Evolutionary conservation across 768 basidiomycete genomes (phyloP), one percentile per base, ranked within the genome.

Genomic region (Lepiota subincarnata): DNA sequence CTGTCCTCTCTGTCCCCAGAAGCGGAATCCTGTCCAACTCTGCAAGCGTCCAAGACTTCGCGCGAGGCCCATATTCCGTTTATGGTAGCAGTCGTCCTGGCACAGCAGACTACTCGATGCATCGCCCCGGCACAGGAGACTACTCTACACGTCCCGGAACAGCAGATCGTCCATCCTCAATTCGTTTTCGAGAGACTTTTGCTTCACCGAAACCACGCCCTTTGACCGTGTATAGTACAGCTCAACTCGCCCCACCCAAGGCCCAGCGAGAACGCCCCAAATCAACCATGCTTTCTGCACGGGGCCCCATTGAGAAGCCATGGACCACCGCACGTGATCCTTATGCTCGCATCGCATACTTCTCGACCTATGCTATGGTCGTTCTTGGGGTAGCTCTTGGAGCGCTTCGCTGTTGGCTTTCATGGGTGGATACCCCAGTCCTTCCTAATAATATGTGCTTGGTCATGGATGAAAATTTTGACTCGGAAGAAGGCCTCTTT

Each of bases 381-480:
- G 64, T 86, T 46, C 57, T 89, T 16, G 89, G 87, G 20, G 51
- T 87, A 51, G 74, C 66, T 10, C 75, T 65, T 6, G 77, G 82
- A 8, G 82, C 69, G 1, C 20, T 81, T 6, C 74, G 81, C 8
- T 81, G 80, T 61, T 89, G 77, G 63, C 70, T 77, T 37, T 81
- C 80, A 3, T 88, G 80, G 75, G 67, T 63, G 48, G 71, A 75
- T 50, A 85, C 87, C 1, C 64, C 69, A 10, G 39, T 78, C 14
- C 59, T 79, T 19, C 61, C 68, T 13, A 69, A 66, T 16, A 74
- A 76, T 43, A 59, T 86, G 28, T 90, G 89, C 59, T 71, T 83
- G 20, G 84, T 95, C 6, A 69, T 96, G 57, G 78, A 89, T 45
- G 92, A 95, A 62, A 76, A 91, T 55, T 95, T 95, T 60, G 72